Evolutionary conservation across 2,329 filamentous ascomycete species (phyloP).

Genomic region (Beauveria varroae): DNA sequence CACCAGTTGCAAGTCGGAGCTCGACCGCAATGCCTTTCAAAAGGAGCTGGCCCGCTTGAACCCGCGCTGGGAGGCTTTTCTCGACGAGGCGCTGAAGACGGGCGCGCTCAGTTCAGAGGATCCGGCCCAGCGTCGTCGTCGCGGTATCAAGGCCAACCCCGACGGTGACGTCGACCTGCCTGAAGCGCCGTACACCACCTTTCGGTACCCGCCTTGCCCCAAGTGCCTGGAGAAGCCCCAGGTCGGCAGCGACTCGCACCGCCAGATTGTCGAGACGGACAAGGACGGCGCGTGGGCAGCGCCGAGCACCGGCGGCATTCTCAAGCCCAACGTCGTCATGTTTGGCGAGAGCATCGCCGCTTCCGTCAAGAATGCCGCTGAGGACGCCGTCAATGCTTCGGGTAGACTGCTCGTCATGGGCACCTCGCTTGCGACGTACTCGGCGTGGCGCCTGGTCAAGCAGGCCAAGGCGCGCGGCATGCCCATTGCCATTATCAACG

Average conservation of each 20-base stretch:
- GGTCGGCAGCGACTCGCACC: constrained; percentile 43
- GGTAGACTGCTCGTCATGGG: constrained; percentile 72
- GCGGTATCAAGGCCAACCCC: constrained; percentile 76
- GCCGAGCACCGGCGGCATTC: constrained; percentile 62
- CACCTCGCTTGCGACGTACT: constrained; percentile 89
- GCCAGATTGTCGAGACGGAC: constrained; percentile 60
- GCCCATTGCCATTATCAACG: constrained; percentile 80
- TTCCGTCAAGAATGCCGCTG: constrained; percentile 65
- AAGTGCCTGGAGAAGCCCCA: constrained; percentile 63
- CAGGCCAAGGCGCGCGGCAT: constrained; percentile 73
- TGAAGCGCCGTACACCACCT: constrained; percentile 78
- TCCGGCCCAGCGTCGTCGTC: constrained; percentile 56
- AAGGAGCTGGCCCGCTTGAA: constrained; percentile 68
- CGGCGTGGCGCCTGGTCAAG: constrained; percentile 84
- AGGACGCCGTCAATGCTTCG: constrained; percentile 70
- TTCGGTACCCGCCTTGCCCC: constrained; percentile 86
- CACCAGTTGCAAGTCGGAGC: constrained; percentile 65
- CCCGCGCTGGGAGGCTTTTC: constrained; percentile 74
- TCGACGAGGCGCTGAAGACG: constrained; percentile 61
- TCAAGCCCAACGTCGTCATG: constrained; percentile 94
- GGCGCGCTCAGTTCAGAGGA: constrained; percentile 76
- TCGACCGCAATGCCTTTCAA: constrained; percentile 69
- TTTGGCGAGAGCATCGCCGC: constrained; percentile 82
- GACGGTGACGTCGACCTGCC: constrained; percentile 93
- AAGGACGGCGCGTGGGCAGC: constrained; percentile 69